These are phyloP conservation scores for Leccinum ochraceum DNA, from an alignment of 768 basidiomycete species.

Conservation along the genomic window DNA sequence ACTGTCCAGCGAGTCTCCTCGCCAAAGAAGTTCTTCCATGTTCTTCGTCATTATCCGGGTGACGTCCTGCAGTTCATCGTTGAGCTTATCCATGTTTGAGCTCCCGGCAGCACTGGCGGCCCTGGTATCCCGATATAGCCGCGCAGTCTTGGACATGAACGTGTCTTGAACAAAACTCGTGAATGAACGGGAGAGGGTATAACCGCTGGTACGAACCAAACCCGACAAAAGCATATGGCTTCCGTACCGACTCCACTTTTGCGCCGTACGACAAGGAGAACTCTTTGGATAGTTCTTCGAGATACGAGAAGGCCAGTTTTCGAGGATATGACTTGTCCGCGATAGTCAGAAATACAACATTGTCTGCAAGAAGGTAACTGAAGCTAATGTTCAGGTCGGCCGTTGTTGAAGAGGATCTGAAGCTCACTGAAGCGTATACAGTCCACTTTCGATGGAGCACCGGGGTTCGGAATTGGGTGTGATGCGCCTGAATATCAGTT, in stretches of 20 bases:
- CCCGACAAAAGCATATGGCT: constrained; percentile 99
- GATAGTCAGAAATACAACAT: constrained; percentile 94
- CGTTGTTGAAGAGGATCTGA: constrained; percentile 1
- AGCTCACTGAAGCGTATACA: constrained; percentile 93
- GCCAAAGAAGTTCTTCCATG: constrained; percentile 98
- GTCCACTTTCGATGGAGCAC: constrained; percentile 95
- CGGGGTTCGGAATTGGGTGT: constrained; percentile 92
- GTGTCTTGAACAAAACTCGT: constrained; percentile 63
- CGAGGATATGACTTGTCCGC: constrained; percentile 96
- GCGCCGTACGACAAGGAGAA: constrained; percentile 91
- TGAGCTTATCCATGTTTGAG: constrained; percentile 80
- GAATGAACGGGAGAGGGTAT: constrained; percentile 3
- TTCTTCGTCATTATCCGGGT: constrained; percentile 99
- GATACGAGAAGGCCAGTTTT: constrained; percentile 95
- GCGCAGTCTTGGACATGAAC: constrained; percentile 97
- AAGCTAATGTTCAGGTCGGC: constrained; percentile 12
- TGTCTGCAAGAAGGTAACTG: constrained; percentile 93
- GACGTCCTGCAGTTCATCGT: constrained; percentile 96
- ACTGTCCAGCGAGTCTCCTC: constrained; percentile 97
- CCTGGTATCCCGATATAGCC: constrained; percentile 92
- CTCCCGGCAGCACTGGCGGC: constrained; percentile 68
- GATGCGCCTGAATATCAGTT: constrained; percentile 93
- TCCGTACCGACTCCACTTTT: constrained; percentile 87
- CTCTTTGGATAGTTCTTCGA: constrained; percentile 96
- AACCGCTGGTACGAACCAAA: constrained; percentile 69